Evolutionary conservation across 306 rosid species (phyloP).

Genomic region (Mucuna pruriens): DNA sequence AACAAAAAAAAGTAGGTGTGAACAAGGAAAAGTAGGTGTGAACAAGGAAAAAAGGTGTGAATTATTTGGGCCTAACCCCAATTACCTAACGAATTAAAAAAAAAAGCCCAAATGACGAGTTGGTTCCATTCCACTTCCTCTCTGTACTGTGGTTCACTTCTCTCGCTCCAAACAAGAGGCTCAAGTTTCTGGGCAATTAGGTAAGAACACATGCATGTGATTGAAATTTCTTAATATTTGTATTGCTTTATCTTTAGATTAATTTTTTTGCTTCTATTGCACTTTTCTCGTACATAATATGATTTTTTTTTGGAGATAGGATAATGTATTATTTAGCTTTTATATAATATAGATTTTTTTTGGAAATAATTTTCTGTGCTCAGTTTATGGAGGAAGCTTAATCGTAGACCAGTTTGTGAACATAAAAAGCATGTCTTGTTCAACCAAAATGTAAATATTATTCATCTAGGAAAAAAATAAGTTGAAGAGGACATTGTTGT

Average conservation of each 20-base stretch:
- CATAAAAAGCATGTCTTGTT: background rate
- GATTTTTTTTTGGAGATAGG: background rate
- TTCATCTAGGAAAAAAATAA: background rate
- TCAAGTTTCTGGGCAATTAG: constrained; percentile 15
- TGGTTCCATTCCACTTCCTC: background rate
- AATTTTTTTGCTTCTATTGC: background rate
- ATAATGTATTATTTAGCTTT: background rate
- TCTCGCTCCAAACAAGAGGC: background rate
- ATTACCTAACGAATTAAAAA: no score
- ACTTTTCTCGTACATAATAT: background rate
- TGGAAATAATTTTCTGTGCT: background rate
- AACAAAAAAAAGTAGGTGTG: no score
- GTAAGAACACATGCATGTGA: constrained; percentile 9
- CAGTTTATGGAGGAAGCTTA: background rate
- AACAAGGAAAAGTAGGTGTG: no score
- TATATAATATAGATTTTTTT: background rate
- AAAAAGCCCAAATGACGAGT: background rate
- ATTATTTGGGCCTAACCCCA: no score
- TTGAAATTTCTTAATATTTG: background rate
- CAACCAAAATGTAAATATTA: background rate
- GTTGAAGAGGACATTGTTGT: background rate
- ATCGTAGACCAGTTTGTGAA: background rate
- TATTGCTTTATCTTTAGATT: background rate
- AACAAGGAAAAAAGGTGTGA: no score
- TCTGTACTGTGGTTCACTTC: background rate